Conservation (phyloP, 768 basidiomycete species). For the Boletus tomentosulus region DNA sequence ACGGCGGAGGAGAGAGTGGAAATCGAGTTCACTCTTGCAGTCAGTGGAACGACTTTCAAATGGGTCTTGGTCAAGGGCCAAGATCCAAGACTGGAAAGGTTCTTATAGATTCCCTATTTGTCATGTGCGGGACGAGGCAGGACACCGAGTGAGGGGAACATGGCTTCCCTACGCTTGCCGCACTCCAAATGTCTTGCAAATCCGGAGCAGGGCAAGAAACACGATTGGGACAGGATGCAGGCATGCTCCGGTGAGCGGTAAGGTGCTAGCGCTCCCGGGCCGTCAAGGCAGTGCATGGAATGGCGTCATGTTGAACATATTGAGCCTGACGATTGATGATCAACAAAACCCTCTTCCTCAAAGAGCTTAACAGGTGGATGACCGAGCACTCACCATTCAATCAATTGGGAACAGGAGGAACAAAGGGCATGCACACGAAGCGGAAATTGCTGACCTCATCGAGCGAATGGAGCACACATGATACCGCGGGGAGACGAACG, state of each 20-base stretch:
- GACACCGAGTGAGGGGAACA: constrained; percentile 20
- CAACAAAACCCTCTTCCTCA: constrained; percentile 27
- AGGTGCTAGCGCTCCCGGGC: constrained; percentile 22
- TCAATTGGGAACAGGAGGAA: constrained; percentile 9
- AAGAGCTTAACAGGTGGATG: constrained; percentile 28
- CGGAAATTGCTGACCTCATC: constrained; percentile 28
- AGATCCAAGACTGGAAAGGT: constrained; percentile 21
- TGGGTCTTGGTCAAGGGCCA: constrained; percentile 23
- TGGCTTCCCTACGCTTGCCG: constrained; percentile 27
- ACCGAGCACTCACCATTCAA: constrained; percentile 12
- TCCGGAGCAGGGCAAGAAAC: constrained; percentile 29
- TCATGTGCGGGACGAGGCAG: constrained; percentile 21
- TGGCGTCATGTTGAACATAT: constrained; percentile 25
- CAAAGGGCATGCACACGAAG: constrained; percentile 1
- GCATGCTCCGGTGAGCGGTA: constrained; percentile 31
- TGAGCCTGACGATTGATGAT: constrained; percentile 24
- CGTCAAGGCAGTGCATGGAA: constrained; percentile 23
- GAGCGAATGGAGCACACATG: constrained; percentile 16
- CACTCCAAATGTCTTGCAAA: constrained; percentile 28
- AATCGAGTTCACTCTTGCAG: constrained; percentile 18
- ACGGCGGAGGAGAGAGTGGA: constrained; percentile 10
- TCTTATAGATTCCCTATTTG: constrained; percentile 27
- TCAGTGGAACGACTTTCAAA: constrained; percentile 19
- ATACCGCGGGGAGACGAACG: constrained; percentile 8
- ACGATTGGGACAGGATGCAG: constrained; percentile 30